Conservation (phyloP, 2,329 filamentous ascomycete genomes). For the Alternaria sp. region DNA sequence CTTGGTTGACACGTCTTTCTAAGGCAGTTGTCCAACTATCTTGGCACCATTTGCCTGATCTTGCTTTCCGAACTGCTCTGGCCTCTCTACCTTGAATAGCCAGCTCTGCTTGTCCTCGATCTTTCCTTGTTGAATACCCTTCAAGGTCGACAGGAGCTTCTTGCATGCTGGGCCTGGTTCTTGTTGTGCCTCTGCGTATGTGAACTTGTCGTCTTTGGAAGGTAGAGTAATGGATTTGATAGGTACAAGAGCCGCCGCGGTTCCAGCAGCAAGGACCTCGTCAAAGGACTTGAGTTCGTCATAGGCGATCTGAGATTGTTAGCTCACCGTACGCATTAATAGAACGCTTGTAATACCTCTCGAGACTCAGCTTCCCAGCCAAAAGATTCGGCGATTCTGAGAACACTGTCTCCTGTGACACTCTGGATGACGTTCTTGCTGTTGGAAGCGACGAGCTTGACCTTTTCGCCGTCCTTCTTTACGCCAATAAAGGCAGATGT, state of each 20-base stretch:
- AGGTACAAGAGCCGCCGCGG: slow-evolving; percentile 87
- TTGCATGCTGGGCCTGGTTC: slow-evolving; percentile 76
- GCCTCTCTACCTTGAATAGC: slow-evolving; percentile 58
- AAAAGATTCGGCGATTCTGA: slow-evolving; percentile 75
- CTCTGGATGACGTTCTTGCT: slow-evolving; percentile 86
- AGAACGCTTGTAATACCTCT: slow-evolving; percentile 56
- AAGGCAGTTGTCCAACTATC: slow-evolving; percentile 46
- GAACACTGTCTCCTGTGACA: slow-evolving; percentile 81
- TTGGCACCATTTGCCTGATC: slow-evolving; percentile 28
- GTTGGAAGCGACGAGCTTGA: slow-evolving; percentile 85
- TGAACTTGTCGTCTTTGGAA: slow-evolving; percentile 62
- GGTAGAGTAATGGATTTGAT: slow-evolving; percentile 86
- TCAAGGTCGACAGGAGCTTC: slow-evolving; percentile 75
- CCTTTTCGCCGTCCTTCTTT: slow-evolving; percentile 62
- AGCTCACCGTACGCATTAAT: neutral
- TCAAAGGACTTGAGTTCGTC: slow-evolving; percentile 67
- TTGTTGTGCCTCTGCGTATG: slow-evolving; percentile 62
- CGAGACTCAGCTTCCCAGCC: slow-evolving; percentile 86
- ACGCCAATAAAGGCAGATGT: slow-evolving; percentile 93
- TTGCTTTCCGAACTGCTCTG: slow-evolving; percentile 44
- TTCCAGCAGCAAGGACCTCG: slow-evolving; percentile 91
- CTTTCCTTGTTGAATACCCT: slow-evolving; percentile 85
- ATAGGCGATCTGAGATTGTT: slow-evolving; percentile 64
- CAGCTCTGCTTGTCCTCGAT: slow-evolving; percentile 78
- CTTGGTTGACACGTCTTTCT: neutral